Evolutionary conservation across 2,329 filamentous ascomycete genomes (phyloP).

Genomic region (Triangularia verruculosa): DNA sequence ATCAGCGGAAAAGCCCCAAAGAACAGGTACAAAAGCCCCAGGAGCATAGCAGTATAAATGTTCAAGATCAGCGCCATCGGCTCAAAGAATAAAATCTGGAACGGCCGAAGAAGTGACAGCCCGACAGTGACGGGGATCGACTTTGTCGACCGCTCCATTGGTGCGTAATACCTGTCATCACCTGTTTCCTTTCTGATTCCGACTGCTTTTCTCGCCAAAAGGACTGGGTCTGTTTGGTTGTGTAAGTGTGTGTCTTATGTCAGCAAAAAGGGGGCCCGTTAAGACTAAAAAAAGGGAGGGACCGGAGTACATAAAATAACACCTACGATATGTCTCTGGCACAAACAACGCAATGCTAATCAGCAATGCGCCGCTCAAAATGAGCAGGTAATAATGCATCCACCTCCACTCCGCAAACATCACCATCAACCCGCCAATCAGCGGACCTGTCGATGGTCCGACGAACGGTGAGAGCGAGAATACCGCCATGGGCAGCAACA

Average conservation of each 20-base stretch:
- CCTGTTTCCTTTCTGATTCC: conserved; percentile 70
- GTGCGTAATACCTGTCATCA: conserved; percentile 72
- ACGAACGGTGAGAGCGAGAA: conserved; percentile 66
- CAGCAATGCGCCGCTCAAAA: conserved; percentile 70
- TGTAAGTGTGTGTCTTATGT: background rate
- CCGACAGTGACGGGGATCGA: conserved; percentile 63
- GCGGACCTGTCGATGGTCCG: conserved; percentile 57
- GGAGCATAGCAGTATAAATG: conserved; percentile 76
- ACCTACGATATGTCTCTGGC: conserved; percentile 78
- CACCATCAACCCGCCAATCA: conserved; percentile 80
- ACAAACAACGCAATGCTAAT: conserved; percentile 67
- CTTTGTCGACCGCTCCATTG: conserved; percentile 69
- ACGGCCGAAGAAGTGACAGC: conserved; percentile 63
- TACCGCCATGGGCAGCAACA: conserved; percentile 80
- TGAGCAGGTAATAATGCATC: conserved; percentile 81
- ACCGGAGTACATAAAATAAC: background rate
- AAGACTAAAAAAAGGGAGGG: background rate
- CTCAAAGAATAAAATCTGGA: conserved; percentile 75
- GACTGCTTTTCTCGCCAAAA: conserved; percentile 70
- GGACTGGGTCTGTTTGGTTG: conserved; percentile 57
- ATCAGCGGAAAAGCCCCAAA: conserved; percentile 85
- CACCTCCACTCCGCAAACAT: conserved; percentile 71
- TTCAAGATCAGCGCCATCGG: conserved; percentile 84
- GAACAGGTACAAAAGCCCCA: conserved; percentile 86
- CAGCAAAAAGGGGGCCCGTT: conserved; percentile 5